These are phyloP conservation scores for Centella asiatica DNA, from an alignment of 129 eudicot genomes.

Conservation along the genomic window DNA sequence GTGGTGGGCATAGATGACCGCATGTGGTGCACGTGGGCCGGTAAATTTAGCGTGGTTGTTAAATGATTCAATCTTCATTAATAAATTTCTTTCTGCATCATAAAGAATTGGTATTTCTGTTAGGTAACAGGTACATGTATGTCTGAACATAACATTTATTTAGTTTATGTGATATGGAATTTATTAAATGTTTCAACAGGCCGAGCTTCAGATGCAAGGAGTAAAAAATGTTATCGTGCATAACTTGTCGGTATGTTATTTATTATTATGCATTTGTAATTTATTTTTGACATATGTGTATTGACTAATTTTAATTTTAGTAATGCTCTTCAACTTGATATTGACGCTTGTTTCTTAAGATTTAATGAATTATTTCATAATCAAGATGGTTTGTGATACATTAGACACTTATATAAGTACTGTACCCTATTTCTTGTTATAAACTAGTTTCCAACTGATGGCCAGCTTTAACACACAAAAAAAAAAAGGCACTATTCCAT, in stretches of 20 bases:
- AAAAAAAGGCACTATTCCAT: too few relatives aligned
- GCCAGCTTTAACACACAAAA: too few relatives aligned
- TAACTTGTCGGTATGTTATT: constrained; percentile 77
- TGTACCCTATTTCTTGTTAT: not conserved
- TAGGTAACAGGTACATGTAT: too few relatives aligned
- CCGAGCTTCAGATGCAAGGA: constrained; percentile 93
- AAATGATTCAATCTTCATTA: too few relatives aligned
- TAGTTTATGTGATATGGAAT: constrained; percentile 1
- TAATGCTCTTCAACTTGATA: not conserved
- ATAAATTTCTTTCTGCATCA: too few relatives aligned
- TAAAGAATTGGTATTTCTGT: too few relatives aligned
- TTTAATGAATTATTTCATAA: not conserved
- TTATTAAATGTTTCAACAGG: constrained; percentile 38
- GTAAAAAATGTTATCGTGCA: constrained; percentile 80
- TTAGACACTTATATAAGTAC: not conserved
- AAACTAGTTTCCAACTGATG: not conserved
- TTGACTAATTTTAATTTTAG: not conserved
- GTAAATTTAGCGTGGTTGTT: too few relatives aligned
- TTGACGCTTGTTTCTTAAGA: too few relatives aligned
- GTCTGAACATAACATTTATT: not conserved
- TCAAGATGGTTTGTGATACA: not conserved
- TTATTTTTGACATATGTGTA: not conserved
- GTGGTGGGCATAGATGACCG: too few relatives aligned
- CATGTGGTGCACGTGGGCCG: too few relatives aligned
- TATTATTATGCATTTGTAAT: not conserved